Conservation (phyloP, 1,139 yeast genomes). For the Candida sp. region DNA sequence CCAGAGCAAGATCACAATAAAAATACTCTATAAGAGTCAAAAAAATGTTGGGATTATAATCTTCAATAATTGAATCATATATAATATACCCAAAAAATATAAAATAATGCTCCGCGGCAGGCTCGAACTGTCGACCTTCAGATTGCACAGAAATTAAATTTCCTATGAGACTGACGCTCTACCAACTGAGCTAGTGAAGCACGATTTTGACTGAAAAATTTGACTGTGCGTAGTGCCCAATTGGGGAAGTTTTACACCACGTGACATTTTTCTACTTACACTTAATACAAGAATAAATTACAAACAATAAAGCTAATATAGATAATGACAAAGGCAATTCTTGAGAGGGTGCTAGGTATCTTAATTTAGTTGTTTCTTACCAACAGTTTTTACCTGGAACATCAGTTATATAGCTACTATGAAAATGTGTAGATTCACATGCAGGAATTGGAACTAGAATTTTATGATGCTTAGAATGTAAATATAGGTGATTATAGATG, state of each 20-base stretch:
- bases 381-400: no score
- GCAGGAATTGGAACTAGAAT: neutral
- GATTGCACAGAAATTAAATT: conserved; percentile 27
- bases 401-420: neutral
- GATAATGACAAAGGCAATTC: no score
- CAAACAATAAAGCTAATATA: no score
- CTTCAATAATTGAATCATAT: neutral
- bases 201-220: neutral
- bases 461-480: neutral
- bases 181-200: conserved; percentile 52
- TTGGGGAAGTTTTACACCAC: no score
- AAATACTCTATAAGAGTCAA: no score
- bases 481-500: neutral
- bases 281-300: no score
- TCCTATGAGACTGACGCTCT: conserved; percentile 49
- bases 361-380: no score
- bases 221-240: no score
- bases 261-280: no score
- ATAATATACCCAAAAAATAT: conserved; percentile 7
- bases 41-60: no score
- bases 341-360: no score
- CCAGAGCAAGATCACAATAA: no score
- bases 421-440: neutral
- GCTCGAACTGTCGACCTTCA: conserved; percentile 56
- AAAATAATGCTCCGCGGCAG: conserved; percentile 46